phyloP scores from a whole-genome alignment of 176 grass and related monocot species.

The Lolium rigidum region DNA sequence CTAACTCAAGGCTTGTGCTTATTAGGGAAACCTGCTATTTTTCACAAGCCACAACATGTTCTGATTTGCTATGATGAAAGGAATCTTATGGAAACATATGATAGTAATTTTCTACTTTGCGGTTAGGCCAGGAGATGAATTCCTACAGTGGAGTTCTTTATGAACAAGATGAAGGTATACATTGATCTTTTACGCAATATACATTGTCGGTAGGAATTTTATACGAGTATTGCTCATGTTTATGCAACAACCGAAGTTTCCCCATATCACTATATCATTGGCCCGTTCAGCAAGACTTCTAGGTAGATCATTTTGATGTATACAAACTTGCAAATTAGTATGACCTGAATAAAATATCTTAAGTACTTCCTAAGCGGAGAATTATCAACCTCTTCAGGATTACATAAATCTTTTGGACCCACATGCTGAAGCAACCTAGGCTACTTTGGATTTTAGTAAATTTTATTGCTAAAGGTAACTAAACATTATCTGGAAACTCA shows the following conservation, averaged over 20 bases:
- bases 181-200: not conserved
- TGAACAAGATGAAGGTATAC: not conserved
- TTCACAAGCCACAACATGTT: not conserved
- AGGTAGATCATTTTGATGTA: no score
- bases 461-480: no score
- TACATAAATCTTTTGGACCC: no score
- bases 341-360: no score
- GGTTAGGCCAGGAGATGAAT: not conserved
- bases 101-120: not conserved
- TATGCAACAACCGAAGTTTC: conserved; percentile 1
- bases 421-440: no score
- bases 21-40: not conserved
- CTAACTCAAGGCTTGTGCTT: conserved; percentile 7
- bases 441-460: no score
- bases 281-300: no score
- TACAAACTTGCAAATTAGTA: no score
- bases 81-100: not conserved
- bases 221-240: not conserved
- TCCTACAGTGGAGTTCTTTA: not conserved
- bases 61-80: not conserved
- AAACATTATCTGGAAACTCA: no score
- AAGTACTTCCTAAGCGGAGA: no score
- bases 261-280: not conserved
- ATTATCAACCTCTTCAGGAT: no score
- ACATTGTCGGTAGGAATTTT: not conserved